These are phyloP conservation scores for Microbotryum scabiosae DNA, from an alignment of 1,284 basidiomycete species.

Conservation along the genomic window DNA sequence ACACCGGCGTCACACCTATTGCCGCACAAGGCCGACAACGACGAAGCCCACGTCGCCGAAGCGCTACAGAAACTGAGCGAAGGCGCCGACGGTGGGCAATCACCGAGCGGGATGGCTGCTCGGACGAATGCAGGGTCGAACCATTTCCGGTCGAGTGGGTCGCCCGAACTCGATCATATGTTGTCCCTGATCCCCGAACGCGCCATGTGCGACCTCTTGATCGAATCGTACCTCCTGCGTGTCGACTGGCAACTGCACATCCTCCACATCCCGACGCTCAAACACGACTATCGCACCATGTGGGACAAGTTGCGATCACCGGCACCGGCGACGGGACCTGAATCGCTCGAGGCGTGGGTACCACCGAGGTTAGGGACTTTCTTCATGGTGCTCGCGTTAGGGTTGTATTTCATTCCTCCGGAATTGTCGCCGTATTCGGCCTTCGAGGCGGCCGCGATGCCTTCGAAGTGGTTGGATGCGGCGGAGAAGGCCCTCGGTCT, in stretches of 20 bases:
- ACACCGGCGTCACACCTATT: too few relatives aligned
- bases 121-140: too few relatives aligned
- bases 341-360: not conserved
- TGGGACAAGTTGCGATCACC: not conserved
- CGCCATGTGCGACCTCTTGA: not conserved
- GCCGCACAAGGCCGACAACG: not conserved
- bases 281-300: not conserved
- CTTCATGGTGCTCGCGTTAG: constrained; percentile 4
- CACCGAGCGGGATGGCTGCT: too few relatives aligned
- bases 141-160: too few relatives aligned
- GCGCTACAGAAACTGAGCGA: constrained; percentile 2
- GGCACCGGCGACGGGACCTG: not conserved
- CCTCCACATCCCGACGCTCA: not conserved
- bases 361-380: not conserved
- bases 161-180: not conserved
- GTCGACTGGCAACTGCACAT: constrained; percentile 4
- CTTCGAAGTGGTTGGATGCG: not conserved
- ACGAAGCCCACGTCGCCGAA: constrained; percentile 3
- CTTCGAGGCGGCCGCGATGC: not conserved
- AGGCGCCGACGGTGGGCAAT: not conserved
- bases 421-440: not conserved
- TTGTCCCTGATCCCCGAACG: not conserved
- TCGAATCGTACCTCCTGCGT: not conserved
- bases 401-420: not conserved
- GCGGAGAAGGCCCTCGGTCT: constrained; percentile 1